A percentile compares a stretch with the other conserved stretches of the same genome.
Conservation (phyloP, 352 stramenopile species). For the Halophytophthora batemanensis region DNA sequence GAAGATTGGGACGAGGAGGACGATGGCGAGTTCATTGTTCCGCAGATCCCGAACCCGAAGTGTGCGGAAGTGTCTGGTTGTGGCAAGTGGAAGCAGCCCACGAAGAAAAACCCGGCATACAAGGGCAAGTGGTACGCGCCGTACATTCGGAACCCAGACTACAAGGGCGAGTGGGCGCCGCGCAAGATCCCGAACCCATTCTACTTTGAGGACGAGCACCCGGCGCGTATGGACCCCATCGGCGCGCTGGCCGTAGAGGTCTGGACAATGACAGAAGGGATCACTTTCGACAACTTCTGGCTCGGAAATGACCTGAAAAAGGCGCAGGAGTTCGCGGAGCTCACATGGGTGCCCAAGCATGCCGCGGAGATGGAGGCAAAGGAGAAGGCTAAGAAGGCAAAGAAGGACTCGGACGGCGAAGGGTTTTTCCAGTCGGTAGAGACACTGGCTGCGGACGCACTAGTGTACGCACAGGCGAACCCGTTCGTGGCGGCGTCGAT, state of each 20-base stretch:
- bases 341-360: constrained; percentile 79
- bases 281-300: constrained; percentile 93
- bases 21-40: constrained; percentile 89
- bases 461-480: constrained; percentile 57
- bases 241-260: constrained; percentile 90
- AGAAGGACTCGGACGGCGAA: constrained; percentile 39
- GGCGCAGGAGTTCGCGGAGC: constrained; percentile 72
- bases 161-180: constrained; percentile 89
- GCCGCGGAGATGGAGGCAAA: constrained; percentile 53
- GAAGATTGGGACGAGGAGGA: constrained; percentile 95
- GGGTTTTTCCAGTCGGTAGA: constrained; percentile 48
- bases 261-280: constrained; percentile 86
- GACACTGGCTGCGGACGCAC: constrained; percentile 33
- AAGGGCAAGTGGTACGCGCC: constrained; percentile 92
- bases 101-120: constrained; percentile 89
- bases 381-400: constrained; percentile 46
- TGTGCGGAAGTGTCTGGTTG: constrained; percentile 85
- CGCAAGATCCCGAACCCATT: constrained; percentile 89
- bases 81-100: constrained; percentile 86
- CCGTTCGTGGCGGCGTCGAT: constrained; percentile 47
- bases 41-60: constrained; percentile 88
- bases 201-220: constrained; percentile 85
- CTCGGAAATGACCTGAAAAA: constrained; percentile 82
- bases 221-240: constrained; percentile 84
- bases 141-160: constrained; percentile 90